phyloP scores from a whole-genome alignment of 176 grass and related monocot species.

The Carex myosuroides region DNA sequence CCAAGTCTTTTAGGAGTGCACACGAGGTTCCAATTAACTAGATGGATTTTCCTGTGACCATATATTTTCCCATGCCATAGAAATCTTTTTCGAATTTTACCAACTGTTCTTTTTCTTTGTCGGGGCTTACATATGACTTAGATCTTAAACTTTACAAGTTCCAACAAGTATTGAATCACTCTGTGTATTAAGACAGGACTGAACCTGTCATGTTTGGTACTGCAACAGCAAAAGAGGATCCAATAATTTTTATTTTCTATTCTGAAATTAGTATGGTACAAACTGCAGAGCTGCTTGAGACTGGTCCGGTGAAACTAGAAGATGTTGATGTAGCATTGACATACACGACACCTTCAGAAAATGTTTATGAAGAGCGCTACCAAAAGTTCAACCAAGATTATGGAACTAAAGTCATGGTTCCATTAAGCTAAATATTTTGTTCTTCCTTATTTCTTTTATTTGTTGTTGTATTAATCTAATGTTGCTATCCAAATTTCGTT shows the following conservation, averaged over 20 bases:
- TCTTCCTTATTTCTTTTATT: background rate
- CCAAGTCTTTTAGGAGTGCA: too few species aligned
- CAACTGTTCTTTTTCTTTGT: too few species aligned
- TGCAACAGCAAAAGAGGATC: background rate
- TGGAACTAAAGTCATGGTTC: constrained; percentile 56
- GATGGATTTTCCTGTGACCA: too few species aligned
- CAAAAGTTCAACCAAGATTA: constrained; percentile 85
- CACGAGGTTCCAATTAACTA: too few species aligned
- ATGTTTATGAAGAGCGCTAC: constrained; percentile 72
- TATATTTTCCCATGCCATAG: too few species aligned
- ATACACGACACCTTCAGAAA: constrained; percentile 73
- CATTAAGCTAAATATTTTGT: constrained; percentile 9
- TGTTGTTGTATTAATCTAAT: constrained; percentile 14
- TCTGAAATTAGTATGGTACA: background rate
- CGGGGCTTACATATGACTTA: background rate
- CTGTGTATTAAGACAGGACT: background rate
- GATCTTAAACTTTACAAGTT: background rate
- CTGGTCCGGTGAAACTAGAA: constrained; percentile 51
- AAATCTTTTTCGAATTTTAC: too few species aligned
- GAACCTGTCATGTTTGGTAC: background rate
- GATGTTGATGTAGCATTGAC: constrained; percentile 66
- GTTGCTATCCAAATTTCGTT: background rate
- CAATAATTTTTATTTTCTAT: background rate
- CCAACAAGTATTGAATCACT: background rate
- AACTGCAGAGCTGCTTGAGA: constrained; percentile 59